Conservation (phyloP, 768 basidiomycete genomes). For the Leccinum olivaceopallidum region DNA sequence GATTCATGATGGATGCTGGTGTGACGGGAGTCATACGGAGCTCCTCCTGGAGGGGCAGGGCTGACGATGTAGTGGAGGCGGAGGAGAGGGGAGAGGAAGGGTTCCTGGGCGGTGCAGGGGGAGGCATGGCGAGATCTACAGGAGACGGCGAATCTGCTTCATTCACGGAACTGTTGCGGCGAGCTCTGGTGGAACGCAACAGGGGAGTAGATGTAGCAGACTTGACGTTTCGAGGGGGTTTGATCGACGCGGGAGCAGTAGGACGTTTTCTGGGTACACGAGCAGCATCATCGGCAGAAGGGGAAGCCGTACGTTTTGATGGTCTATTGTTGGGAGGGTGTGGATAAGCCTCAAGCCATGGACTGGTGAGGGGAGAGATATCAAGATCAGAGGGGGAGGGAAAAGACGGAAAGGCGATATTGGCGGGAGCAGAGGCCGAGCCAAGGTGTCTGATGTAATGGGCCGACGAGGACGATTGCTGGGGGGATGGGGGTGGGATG, state of each 20-base stretch:
- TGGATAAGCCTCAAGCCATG: constrained; percentile 70
- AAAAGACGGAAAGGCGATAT: constrained; percentile 64
- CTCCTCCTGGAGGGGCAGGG: constrained; percentile 17
- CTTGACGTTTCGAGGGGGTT: constrained; percentile 33
- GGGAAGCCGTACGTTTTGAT: constrained; percentile 56
- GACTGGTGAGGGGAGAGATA: constrained; percentile 78
- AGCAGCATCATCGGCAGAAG: constrained; percentile 51
- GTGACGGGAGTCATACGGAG: constrained; percentile 73
- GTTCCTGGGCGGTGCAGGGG: constrained; percentile 59
- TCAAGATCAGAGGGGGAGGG: constrained; percentile 58
- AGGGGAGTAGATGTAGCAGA: constrained; percentile 64
- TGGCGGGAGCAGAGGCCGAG: constrained; percentile 67
- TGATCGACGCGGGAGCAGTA: constrained; percentile 25
- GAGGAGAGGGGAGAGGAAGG: constrained; percentile 19
- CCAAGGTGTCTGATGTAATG: constrained; percentile 39
- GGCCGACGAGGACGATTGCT: constrained; percentile 28
- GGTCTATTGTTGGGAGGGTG: constrained; percentile 31
- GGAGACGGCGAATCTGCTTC: constrained; percentile 76
- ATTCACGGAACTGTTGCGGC: constrained; percentile 43
- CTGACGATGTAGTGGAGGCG: neutral
- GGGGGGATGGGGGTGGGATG: constrained; percentile 32
- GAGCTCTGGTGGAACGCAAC: constrained; percentile 45
- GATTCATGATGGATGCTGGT: constrained; percentile 90
- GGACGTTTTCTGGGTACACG: constrained; percentile 54
- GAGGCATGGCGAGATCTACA: constrained; percentile 88